These are phyloP conservation scores for Pseudocercospora eumusae DNA, from an alignment of 2,329 filamentous ascomycete genomes.

Conservation along the genomic window DNA sequence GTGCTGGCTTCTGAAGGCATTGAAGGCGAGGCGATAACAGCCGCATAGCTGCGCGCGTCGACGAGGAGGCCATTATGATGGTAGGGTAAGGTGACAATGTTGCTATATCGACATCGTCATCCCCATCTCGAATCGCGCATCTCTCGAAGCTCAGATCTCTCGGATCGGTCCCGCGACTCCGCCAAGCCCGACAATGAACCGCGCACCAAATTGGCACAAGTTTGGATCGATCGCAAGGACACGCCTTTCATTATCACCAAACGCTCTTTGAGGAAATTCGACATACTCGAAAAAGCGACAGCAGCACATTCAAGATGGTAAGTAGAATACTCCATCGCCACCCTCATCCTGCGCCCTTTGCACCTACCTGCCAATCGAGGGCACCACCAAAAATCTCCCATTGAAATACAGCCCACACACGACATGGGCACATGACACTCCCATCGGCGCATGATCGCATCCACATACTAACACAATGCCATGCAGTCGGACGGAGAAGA, in stretches of 20 bases:
- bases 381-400: neutral
- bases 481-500: conserved; percentile 99
- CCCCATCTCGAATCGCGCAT: neutral
- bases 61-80: conserved; percentile 31
- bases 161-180: neutral
- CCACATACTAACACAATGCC: conserved; percentile 24
- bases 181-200: neutral
- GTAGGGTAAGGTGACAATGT: neutral
- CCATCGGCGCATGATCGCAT: neutral
- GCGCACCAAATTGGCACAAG: neutral
- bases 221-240: too few species aligned
- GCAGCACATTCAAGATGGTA: conserved; percentile 35
- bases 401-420: neutral
- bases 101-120: neutral
- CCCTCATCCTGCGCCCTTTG: neutral
- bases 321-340: conserved; percentile 11
- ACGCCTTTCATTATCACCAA: conserved; percentile 2
- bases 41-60: conserved; percentile 36
- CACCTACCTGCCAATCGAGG: conserved; percentile 12
- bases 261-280: conserved; percentile 35
- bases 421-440: conserved; percentile 10
- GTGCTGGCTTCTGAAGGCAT: conserved; percentile 26
- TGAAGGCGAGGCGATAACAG: conserved; percentile 36
- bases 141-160: neutral
- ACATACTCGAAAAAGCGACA: conserved; percentile 32